Conservation (phyloP, 768 basidiomycete genomes). For the Termitomyces sp. region DNA sequence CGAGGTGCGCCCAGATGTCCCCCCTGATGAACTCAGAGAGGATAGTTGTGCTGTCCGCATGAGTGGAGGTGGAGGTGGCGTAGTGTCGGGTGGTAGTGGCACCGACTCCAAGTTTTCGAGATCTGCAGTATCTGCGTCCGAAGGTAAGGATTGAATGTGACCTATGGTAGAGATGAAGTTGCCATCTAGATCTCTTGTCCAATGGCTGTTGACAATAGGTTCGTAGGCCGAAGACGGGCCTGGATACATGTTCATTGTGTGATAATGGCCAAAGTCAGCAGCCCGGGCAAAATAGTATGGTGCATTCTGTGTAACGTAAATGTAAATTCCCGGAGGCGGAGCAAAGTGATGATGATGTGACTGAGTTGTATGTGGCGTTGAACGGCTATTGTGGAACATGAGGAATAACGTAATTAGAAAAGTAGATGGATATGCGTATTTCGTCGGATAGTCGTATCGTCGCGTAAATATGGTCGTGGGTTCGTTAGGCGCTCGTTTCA, state of each 20-base stretch:
- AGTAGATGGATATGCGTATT: neutral
- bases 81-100: neutral
- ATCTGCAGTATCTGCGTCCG: constrained; percentile 4
- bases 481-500: neutral
- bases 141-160: neutral
- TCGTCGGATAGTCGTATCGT: neutral
- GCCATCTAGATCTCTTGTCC: neutral
- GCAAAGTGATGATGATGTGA: neutral
- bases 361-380: constrained; percentile 5
- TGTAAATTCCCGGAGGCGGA: neutral
- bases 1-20: neutral
- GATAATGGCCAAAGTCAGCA: neutral
- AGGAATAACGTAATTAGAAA: neutral
- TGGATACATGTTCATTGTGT: neutral
- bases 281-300: neutral
- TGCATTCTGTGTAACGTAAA: neutral
- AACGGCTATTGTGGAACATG: neutral
- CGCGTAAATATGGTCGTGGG: constrained; percentile 1
- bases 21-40: neutral
- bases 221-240: neutral
- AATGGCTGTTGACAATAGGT: neutral
- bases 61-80: neutral
- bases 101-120: constrained; percentile 2
- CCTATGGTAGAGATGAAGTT: neutral
- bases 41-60: neutral